Conservation (phyloP, 192 early-diverging fungal genomes). For the Coemansia sp. region DNA sequence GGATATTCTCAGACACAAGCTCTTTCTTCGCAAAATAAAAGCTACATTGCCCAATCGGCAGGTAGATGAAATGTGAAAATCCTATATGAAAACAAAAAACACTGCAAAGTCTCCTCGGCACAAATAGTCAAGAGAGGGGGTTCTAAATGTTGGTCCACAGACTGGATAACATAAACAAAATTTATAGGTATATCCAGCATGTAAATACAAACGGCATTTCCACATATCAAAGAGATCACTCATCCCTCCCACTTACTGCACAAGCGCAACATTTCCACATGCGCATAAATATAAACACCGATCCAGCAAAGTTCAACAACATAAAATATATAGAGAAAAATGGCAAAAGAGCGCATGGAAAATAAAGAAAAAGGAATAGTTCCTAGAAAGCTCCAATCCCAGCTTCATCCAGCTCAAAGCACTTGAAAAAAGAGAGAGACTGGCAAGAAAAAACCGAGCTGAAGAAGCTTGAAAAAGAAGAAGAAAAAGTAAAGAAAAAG, state of each 20-base stretch:
- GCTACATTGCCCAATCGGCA: no score
- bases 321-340: background rate
- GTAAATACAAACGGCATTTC: background rate
- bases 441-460: background rate
- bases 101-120: no score
- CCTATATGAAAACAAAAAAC: no score
- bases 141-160: background rate
- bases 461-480: background rate
- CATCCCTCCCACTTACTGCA: no score
- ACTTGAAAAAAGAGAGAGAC: background rate
- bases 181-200: background rate
- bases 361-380: background rate
- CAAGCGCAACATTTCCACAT: background rate
- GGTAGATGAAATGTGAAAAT: no score
- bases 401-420: background rate
- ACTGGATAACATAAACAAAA: background rate
- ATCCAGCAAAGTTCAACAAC: background rate
- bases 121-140: no score
- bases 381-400: background rate
- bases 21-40: no score
- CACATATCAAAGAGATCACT: no score
- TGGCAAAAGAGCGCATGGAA: constrained; percentile 1
- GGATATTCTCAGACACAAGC: no score
- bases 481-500: background rate
- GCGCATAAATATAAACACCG: background rate